These are phyloP conservation scores for Boechera stricta DNA, from an alignment of 345 rosid species.

Conservation along the genomic window DNA sequence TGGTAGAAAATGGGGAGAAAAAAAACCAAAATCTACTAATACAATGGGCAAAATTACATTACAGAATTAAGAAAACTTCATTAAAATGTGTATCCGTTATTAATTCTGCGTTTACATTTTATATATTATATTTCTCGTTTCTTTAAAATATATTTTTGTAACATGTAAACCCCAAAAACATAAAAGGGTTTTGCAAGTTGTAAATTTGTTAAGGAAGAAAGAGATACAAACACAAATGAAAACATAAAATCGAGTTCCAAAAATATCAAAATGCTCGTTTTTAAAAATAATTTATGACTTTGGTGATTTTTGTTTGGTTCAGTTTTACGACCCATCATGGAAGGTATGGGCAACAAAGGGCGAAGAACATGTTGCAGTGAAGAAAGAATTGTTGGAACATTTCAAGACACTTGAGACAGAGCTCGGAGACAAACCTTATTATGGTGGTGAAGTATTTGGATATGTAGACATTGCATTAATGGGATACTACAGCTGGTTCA, in stretches of 20 bases:
- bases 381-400: constrained; percentile 53
- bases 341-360: constrained; percentile 54
- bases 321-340: constrained; percentile 51
- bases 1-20: background rate
- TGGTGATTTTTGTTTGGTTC: background rate
- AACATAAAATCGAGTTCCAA: background rate
- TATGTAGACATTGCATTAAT: constrained; percentile 55
- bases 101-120: too few relatives aligned
- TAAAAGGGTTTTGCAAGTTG: background rate
- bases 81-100: too few relatives aligned
- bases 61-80: too few relatives aligned
- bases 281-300: background rate
- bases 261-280: background rate
- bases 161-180: background rate
- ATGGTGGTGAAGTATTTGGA: constrained; percentile 59
- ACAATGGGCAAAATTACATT: background rate
- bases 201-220: background rate
- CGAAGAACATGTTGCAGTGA: constrained; percentile 52
- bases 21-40: too few relatives aligned
- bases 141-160: background rate
- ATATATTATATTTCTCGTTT: too few relatives aligned
- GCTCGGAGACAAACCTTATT: constrained; percentile 62
- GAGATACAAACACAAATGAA: background rate
- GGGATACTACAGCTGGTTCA: constrained; percentile 58
- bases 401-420: constrained; percentile 60